Evolutionary conservation across 768 basidiomycete species (phyloP).

Genomic region (Phlegmacium glaucopus): DNA sequence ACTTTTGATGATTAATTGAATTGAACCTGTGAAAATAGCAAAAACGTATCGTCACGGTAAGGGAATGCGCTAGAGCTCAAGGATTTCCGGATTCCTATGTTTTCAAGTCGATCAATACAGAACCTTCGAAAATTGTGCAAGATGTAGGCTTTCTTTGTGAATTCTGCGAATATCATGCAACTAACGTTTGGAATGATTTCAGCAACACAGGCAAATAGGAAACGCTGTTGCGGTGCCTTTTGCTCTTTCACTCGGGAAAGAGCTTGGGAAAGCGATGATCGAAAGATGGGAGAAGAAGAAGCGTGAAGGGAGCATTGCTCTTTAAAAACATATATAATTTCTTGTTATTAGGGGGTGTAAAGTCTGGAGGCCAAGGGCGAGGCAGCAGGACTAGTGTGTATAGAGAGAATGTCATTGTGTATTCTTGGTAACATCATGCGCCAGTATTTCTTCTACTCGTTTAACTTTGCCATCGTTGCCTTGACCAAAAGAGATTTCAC

Average conservation of each 20-base stretch:
- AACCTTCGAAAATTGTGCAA: constrained; percentile 30
- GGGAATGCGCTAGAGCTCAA: constrained; percentile 71
- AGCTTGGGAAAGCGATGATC: constrained; percentile 41
- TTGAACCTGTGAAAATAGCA: constrained; percentile 39
- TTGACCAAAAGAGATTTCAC: constrained; percentile 53
- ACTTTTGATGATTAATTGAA: not conserved
- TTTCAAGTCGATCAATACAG: constrained; percentile 48
- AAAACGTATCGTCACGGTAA: constrained; percentile 64
- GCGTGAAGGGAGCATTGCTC: constrained; percentile 39
- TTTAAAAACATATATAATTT: constrained; percentile 2
- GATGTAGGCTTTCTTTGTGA: constrained; percentile 45
- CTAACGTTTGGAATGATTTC: not conserved
- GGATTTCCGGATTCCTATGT: constrained; percentile 72
- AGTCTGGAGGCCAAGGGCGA: not conserved
- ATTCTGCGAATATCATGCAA: not conserved
- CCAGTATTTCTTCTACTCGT: constrained; percentile 78
- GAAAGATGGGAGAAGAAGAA: constrained; percentile 41
- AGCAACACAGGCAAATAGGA: constrained; percentile 79
- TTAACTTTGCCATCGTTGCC: constrained; percentile 80
- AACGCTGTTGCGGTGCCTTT: constrained; percentile 77
- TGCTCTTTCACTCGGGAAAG: constrained; percentile 58
- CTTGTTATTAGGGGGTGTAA: not conserved
- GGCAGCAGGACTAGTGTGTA: no score
- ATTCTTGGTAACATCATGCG: constrained; percentile 25
- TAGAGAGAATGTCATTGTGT: no score